Conservation (phyloP, 306 rosid genomes). For the Pyrus betulifolia region DNA sequence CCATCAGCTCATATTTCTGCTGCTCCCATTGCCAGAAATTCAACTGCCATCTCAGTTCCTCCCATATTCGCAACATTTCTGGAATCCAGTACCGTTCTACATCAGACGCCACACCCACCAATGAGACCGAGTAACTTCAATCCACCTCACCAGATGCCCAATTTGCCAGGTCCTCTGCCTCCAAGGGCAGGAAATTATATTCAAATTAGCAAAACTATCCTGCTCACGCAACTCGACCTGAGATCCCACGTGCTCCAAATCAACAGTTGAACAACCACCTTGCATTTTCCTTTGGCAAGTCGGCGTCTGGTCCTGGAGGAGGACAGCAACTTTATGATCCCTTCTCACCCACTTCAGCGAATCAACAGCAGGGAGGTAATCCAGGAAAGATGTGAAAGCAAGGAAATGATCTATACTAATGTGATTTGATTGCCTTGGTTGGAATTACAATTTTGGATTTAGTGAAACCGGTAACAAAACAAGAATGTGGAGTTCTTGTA, state of each 20-base stretch:
- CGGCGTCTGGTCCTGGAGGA: constrained; percentile 42
- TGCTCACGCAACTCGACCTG: constrained; percentile 31
- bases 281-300: constrained; percentile 37
- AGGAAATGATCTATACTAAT: background rate
- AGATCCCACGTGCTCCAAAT: constrained; percentile 26
- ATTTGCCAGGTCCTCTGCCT: constrained; percentile 11
- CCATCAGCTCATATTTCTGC: too few relatives aligned
- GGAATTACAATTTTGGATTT: background rate
- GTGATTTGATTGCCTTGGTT: background rate
- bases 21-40: background rate
- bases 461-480: background rate
- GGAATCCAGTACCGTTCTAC: constrained; percentile 29
- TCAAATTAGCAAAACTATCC: constrained; percentile 44
- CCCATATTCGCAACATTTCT: constrained; percentile 42
- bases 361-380: constrained; percentile 37
- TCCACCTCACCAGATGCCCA: constrained; percentile 45
- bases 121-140: constrained; percentile 48
- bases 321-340: constrained; percentile 90
- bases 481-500: background rate
- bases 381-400: constrained; percentile 23
- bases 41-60: constrained; percentile 31
- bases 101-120: constrained; percentile 15
- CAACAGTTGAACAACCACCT: constrained; percentile 40
- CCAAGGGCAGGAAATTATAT: constrained; percentile 34
- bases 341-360: constrained; percentile 67